Evolutionary conservation across 2,329 filamentous ascomycete species (phyloP).

Genomic region (Ramularia collo-cygni): DNA sequence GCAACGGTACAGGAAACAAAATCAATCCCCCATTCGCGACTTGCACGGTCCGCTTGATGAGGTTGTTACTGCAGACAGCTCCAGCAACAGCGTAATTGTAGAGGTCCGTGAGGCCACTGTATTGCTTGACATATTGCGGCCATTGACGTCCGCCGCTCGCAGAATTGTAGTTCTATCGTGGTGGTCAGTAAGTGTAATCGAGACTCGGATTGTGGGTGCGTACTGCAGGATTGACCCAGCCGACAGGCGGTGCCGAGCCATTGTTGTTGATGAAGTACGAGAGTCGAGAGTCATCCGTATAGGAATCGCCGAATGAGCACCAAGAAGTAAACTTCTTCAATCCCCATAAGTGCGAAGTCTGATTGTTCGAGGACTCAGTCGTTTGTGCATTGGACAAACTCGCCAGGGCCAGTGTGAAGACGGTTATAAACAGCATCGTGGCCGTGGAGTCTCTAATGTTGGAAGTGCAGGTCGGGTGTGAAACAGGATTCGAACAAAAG

Average conservation of each 20-base stretch:
- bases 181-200: not conserved
- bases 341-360: conserved; percentile 26
- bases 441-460: too few species aligned
- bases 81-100: conserved; percentile 57
- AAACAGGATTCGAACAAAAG: too few species aligned
- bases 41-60: conserved; percentile 51
- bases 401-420: too few species aligned
- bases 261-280: conserved; percentile 55
- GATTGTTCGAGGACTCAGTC: too few species aligned
- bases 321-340: conserved; percentile 52
- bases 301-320: conserved; percentile 68
- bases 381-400: too few species aligned
- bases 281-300: conserved; percentile 60
- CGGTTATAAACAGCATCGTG: too few species aligned
- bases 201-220: conserved; percentile 6
- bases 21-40: conserved; percentile 47
- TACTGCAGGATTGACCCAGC: conserved; percentile 46
- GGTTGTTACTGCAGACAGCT: conserved; percentile 64
- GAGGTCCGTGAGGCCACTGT: conserved; percentile 46
- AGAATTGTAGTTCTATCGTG: conserved; percentile 36
- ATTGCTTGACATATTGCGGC: conserved; percentile 59
- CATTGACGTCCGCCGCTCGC: conserved; percentile 61
- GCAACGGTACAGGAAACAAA: conserved; percentile 63
- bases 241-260: conserved; percentile 56
- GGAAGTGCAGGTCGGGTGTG: too few species aligned